Base-by-base conservation (phyloP, 805 yeast species). In the Cyberlindnera petersonii region DNA sequence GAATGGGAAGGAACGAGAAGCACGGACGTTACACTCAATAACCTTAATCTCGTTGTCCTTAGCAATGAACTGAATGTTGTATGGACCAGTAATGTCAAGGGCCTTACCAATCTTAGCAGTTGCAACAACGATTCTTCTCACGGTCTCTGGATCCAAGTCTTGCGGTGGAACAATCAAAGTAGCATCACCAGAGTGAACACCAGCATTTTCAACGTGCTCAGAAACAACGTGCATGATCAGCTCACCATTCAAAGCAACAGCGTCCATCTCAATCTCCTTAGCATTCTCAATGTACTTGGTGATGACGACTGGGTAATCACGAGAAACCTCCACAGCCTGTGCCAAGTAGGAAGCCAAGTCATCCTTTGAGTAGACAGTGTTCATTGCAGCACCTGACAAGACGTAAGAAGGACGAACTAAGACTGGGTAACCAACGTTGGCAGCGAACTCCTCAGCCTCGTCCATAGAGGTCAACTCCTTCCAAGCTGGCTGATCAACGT, bases 141-240 rank as follows among this genome's bases (percentile, higher is more conserved):
- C 71, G 37, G 80, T 72, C 16, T 66, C 71, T 34, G 80, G 79
- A 31, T 80, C 77, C 47, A 93, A 71, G 45, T 72, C 68, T 63
- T 82, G 95, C 18, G 98, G 98, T 44, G 98, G 98, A 43, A 93
- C 74, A 37, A 91, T 80, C 58, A 91, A 77, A 22, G 98, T 88
- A 38, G 98, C 98, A 67, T 91, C 98, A 65, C 98, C 98, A 37
- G 97, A 89, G 69, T 91, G 98, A 42, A 93, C 84, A 73, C 98
- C 98, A 9, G 98, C 98, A 58, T 89, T 88, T 69, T 91, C 98
- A 57, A 89, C 95, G 64, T 91, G 98, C 66, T 93, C 98, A 49
- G 96, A 86, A 43, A 91, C 85, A 44, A 96, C 98, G 64, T 91
- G 98, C 44, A 91, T 94, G 37, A 91, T 68, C 40, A 91, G 86